A percentile compares a stretch with the other conserved stretches of the same genome.
Evolutionary conservation across 371 early-diverging fungal species (phyloP).

Genomic region (Chytridium lagenaria): DNA sequence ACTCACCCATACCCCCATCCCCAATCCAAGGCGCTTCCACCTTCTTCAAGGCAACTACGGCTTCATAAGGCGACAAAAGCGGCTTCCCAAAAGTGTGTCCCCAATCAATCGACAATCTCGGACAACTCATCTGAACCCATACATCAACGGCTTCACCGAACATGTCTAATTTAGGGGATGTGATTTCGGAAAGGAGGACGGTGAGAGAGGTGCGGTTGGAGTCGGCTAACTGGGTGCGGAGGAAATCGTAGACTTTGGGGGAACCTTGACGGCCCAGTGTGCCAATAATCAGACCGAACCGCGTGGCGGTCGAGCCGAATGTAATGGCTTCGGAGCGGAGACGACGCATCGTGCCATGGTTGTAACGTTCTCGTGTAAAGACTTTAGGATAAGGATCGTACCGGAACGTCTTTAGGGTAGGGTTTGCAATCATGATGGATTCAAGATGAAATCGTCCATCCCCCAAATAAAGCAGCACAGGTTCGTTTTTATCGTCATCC

Average conservation of each 20-base stretch:
- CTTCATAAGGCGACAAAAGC: constrained; percentile 96
- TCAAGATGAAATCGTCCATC: constrained; percentile 99
- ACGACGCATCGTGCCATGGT: constrained; percentile 89
- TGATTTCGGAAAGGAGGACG: constrained; percentile 93
- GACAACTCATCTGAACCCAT: constrained; percentile 99
- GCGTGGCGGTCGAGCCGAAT: constrained; percentile 72
- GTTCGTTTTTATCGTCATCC: constrained; percentile 53
- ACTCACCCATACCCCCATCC: background rate
- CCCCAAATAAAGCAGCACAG: constrained; percentile 69
- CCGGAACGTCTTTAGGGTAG: constrained; percentile 86
- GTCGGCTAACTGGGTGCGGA: constrained; percentile 7
- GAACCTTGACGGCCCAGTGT: constrained; percentile 99
- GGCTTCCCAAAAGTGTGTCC: constrained; percentile 96
- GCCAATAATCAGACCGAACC: constrained; percentile 92
- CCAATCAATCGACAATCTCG: constrained; percentile 99
- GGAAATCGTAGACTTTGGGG: constrained; percentile 79
- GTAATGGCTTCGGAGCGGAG: constrained; percentile 84
- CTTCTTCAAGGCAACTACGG: constrained; percentile 82
- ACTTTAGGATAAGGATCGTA: constrained; percentile 97
- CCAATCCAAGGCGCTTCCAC: constrained; percentile 68
- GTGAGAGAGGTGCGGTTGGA: constrained; percentile 44
- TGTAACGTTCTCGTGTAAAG: constrained; percentile 94
- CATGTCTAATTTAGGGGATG: constrained; percentile 87
- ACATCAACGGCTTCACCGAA: constrained; percentile 88
- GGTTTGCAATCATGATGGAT: constrained; percentile 99